A percentile compares a stretch with the other conserved stretches of the same genome.
Evolutionary conservation across 495 filamentous ascomycete species (phyloP).

Genomic region (Darksidea phi): DNA sequence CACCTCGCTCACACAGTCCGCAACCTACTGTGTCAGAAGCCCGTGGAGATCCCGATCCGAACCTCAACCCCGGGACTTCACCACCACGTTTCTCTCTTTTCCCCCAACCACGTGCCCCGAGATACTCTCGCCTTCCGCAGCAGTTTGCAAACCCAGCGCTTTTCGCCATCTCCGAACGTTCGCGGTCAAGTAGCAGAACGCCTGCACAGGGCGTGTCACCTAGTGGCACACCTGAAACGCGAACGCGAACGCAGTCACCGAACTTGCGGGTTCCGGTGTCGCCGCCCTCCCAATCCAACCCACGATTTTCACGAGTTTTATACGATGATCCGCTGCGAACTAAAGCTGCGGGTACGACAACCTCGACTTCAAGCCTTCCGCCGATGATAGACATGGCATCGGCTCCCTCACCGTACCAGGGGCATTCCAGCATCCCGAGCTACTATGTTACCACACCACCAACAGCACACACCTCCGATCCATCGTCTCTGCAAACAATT

Average conservation of each 20-base stretch:
- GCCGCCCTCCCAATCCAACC: too few relatives aligned
- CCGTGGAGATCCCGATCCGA: not conserved
- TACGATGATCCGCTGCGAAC: not conserved
- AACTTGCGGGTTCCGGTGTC: not conserved
- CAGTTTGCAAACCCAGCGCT: not conserved
- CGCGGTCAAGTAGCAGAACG: not conserved
- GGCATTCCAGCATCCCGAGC: not conserved
- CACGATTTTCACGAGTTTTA: too few relatives aligned
- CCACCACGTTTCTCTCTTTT: not conserved
- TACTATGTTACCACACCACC: constrained; percentile 6
- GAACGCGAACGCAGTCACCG: not conserved
- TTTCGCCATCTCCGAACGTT: not conserved
- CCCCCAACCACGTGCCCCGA: not conserved
- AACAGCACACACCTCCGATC: not conserved
- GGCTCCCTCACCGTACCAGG: not conserved
- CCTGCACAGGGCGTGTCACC: not conserved
- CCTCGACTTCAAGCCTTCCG: constrained; percentile 1
- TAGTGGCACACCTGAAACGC: not conserved
- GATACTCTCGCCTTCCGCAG: not conserved
- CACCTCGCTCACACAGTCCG: constrained; percentile 15
- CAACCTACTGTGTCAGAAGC: not conserved
- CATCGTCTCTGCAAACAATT: not conserved
- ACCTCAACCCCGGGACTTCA: not conserved
- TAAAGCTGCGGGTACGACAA: not conserved
- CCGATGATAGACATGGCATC: not conserved